Conservation (phyloP, 2,329 filamentous ascomycete species). For the Clarireedia monteithiana region DNA sequence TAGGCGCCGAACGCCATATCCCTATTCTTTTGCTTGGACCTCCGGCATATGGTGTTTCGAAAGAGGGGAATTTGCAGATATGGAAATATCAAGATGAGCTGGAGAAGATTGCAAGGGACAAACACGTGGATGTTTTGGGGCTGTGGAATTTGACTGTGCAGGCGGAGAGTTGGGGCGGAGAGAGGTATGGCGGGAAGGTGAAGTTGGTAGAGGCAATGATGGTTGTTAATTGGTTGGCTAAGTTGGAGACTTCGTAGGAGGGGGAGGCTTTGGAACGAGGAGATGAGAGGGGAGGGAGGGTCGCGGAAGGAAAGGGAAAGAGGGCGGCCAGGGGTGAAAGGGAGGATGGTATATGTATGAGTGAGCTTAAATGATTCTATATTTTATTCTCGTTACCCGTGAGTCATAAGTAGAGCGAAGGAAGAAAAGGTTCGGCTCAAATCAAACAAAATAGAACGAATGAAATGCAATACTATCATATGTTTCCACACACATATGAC, state of each 20-base stretch:
- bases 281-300: background rate
- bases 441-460: too few species aligned
- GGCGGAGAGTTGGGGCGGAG: conserved; percentile 32
- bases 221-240: conserved; percentile 31
- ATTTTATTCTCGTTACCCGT: too few species aligned
- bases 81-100: conserved; percentile 34
- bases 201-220: conserved; percentile 34
- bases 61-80: conserved; percentile 13
- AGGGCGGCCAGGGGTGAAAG: background rate
- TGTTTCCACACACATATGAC: too few species aligned
- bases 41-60: conserved; percentile 20
- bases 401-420: too few species aligned
- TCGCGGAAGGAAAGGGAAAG: background rate
- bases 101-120: conserved; percentile 25
- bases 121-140: conserved; percentile 34
- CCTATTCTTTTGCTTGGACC: conserved; percentile 38
- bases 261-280: background rate
- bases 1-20: conserved; percentile 30
- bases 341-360: too few species aligned
- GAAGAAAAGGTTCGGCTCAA: too few species aligned
- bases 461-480: too few species aligned
- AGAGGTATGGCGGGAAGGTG: conserved; percentile 33
- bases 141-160: conserved; percentile 38
- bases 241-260: conserved; percentile 24
- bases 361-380: too few species aligned